These are phyloP conservation scores for Arthrobotrys entomopaga DNA, from an alignment of 2,329 filamentous ascomycete species.

Conservation along the genomic window DNA sequence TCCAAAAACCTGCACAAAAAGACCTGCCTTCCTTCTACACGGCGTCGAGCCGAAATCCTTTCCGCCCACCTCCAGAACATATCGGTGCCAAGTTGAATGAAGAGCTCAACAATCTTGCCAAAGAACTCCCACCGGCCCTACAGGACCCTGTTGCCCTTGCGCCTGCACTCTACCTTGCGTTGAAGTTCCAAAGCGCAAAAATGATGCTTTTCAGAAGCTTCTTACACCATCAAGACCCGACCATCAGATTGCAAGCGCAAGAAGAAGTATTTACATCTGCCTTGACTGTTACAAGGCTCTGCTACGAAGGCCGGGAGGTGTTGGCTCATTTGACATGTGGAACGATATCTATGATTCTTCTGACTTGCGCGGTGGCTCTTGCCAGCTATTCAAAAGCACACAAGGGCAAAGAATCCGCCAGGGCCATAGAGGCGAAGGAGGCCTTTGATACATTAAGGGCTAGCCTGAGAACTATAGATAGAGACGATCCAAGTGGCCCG, in stretches of 20 bases:
- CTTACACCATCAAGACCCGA: constrained; percentile 44
- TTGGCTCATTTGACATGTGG: constrained; percentile 42
- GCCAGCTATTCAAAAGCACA: constrained; percentile 52
- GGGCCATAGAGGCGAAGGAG: constrained; percentile 42
- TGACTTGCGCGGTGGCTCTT: constrained; percentile 49
- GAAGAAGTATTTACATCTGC: constrained; percentile 51
- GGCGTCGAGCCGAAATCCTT: constrained; percentile 40
- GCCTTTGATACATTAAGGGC: constrained; percentile 40
- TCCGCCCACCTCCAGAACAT: constrained; percentile 47
- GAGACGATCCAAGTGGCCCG: constrained; percentile 26
- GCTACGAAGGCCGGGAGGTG: constrained; percentile 37
- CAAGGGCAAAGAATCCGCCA: constrained; percentile 47
- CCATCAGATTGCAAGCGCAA: constrained; percentile 47
- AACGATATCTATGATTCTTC: constrained; percentile 53
- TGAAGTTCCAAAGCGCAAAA: constrained; percentile 52
- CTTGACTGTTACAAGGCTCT: constrained; percentile 42
- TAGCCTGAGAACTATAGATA: constrained; percentile 44
- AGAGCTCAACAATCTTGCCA: constrained; percentile 47
- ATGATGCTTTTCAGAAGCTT: constrained; percentile 54
- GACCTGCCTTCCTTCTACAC: constrained; percentile 50
- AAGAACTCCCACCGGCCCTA: constrained; percentile 31
- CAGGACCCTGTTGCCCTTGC: constrained; percentile 41
- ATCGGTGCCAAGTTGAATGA: constrained; percentile 46
- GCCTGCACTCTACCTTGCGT: constrained; percentile 33
- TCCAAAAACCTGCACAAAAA: constrained; percentile 46